Evolutionary conservation across 1,139 yeast genomes (phyloP).

Genomic region (Taphrina confusa): DNA sequence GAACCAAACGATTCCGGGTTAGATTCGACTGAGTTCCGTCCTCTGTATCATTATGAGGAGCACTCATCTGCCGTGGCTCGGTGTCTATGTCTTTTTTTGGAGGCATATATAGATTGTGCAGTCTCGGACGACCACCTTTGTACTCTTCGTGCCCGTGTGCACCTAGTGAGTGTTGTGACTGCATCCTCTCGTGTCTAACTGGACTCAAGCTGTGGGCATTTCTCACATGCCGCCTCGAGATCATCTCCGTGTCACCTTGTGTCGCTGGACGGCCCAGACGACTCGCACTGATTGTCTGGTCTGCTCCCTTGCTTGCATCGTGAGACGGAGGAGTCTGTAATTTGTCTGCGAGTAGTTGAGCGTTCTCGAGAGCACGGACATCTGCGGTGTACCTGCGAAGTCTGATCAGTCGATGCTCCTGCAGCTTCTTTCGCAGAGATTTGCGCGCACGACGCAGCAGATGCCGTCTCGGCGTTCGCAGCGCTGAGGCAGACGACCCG

Average conservation of each 20-base stretch:
- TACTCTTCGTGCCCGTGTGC: neutral
- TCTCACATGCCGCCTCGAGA: constrained; percentile 3
- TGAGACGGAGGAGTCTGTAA: neutral
- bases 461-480: too few relatives aligned
- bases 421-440: too few relatives aligned
- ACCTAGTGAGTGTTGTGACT: neutral
- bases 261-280: neutral
- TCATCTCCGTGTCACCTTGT: neutral
- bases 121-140: constrained; percentile 2
- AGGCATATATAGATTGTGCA: neutral
- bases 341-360: constrained; percentile 2
- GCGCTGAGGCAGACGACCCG: too few relatives aligned
- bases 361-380: constrained; percentile 15
- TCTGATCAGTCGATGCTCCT: too few relatives aligned
- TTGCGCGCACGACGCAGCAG: too few relatives aligned
- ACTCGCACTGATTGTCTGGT: neutral
- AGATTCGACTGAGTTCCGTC: too few relatives aligned
- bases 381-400: constrained; percentile 5
- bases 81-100: neutral
- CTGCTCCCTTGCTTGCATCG: neutral
- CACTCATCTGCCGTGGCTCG: neutral
- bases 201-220: constrained; percentile 17
- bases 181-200: constrained; percentile 3
- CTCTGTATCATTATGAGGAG: too few relatives aligned
- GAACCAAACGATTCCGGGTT: too few relatives aligned